phyloP scores from a whole-genome alignment of 768 basidiomycete species.

The Tulasnella sp. region DNA sequence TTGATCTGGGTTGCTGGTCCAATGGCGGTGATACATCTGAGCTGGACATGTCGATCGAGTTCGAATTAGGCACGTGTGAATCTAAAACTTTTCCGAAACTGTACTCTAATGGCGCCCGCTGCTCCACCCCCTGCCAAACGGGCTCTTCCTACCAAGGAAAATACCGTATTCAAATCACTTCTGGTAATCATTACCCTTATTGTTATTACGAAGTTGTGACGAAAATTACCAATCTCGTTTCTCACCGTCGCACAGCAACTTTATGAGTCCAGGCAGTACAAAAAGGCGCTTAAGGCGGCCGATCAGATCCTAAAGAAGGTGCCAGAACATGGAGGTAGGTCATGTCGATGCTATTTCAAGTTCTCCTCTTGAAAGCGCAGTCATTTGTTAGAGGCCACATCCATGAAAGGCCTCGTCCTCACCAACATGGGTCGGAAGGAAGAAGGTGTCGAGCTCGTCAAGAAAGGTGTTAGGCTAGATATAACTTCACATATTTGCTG shows the following conservation, averaged over 20 bases:
- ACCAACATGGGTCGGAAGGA: constrained; percentile 71
- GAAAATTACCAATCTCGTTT: not conserved
- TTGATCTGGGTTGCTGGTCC: not conserved
- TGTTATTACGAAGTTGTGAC: too few relatives aligned
- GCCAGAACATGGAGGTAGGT: constrained; percentile 87
- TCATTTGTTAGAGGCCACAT: constrained; percentile 64
- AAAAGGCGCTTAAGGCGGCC: constrained; percentile 81
- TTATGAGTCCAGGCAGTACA: constrained; percentile 83
- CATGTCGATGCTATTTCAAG: not conserved
- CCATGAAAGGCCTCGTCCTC: constrained; percentile 89
- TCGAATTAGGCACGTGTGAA: not conserved
- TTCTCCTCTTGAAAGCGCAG: not conserved
- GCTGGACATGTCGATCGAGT: not conserved
- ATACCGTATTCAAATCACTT: constrained; percentile 74
- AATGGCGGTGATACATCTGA: not conserved
- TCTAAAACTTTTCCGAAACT: not conserved
- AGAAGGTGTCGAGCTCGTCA: constrained; percentile 72
- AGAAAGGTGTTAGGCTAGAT: constrained; percentile 73
- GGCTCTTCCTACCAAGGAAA: constrained; percentile 71
- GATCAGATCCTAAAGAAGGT: constrained; percentile 92
- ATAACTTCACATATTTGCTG: constrained; percentile 88
- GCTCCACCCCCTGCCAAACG: constrained; percentile 28
- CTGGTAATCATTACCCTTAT: constrained; percentile 42
- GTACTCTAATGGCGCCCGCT: constrained; percentile 1
- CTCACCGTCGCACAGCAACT: constrained; percentile 29